Percentiles rank a stretch among this genome's conserved stretches.
Evolutionary conservation across 306 rosid species (phyloP).

Genomic region (Castanea mollissima): DNA sequence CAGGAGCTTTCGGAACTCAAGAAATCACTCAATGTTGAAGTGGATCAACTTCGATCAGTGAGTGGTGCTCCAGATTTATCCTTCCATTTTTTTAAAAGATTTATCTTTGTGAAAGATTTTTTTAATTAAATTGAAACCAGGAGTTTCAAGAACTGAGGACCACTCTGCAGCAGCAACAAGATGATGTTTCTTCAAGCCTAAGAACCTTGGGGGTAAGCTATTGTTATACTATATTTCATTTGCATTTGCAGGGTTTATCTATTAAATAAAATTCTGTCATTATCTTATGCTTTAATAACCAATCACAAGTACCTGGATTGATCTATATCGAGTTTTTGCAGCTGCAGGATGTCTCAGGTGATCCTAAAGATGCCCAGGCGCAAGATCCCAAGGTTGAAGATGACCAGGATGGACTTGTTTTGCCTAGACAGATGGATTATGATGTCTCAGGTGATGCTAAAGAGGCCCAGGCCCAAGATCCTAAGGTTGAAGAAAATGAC

Average conservation of each 20-base stretch:
- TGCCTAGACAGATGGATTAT: too few relatives aligned
- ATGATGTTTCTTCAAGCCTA: conserved; percentile 84
- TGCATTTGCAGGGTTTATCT: background rate
- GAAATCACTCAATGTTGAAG: conserved; percentile 89
- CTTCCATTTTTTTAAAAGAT: background rate
- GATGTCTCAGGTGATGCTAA: conserved; percentile 4
- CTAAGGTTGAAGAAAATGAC: conserved; percentile 34
- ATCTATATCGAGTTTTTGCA: conserved; percentile 30
- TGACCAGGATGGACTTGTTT: conserved; percentile 8
- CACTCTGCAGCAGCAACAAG: conserved; percentile 94
- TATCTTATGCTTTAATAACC: background rate
- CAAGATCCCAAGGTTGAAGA: conserved; percentile 8
- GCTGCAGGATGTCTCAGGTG: conserved; percentile 64
- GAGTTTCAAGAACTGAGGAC: conserved; percentile 91
- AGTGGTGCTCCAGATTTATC: conserved; percentile 33
- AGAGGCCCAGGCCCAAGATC: conserved; percentile 21
- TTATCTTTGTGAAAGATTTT: conserved; percentile 6
- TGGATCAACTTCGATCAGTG: conserved; percentile 83
- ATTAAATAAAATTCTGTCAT: background rate
- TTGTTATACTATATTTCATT: conserved; percentile 6
- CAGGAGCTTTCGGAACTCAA: conserved; percentile 93
- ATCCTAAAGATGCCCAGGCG: conserved; percentile 31
- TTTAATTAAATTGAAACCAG: conserved; percentile 35
- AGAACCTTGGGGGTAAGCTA: conserved; percentile 69
- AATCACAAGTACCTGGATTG: background rate